Percentiles rank a stretch among this genome's conserved stretches.
Evolutionary conservation across 352 stramenopile genomes (phyloP).

Genomic region (Phytophthora fragariae): DNA sequence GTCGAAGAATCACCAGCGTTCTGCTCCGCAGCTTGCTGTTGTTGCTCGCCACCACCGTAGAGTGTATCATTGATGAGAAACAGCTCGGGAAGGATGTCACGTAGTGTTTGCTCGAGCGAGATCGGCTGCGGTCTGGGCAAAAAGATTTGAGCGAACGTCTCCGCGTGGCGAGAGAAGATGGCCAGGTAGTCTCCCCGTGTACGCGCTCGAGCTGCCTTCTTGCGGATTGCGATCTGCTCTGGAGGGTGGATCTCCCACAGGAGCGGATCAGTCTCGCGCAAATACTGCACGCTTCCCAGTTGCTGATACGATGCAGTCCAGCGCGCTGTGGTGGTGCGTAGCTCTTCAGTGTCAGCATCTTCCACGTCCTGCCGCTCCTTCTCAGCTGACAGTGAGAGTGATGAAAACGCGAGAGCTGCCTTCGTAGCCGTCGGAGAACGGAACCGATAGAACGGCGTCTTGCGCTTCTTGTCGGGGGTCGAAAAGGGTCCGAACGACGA

Average conservation of each 20-base stretch:
- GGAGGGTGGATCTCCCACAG: conserved; percentile 88
- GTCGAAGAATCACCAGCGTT: conserved; percentile 4
- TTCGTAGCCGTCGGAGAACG: conserved; percentile 49
- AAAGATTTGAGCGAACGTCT: conserved; percentile 78
- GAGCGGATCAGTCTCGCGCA: conserved; percentile 80
- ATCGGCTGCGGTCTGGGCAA: conserved; percentile 73
- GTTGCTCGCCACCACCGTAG: conserved; percentile 68
- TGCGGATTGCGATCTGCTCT: conserved; percentile 77
- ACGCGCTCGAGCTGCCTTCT: conserved; percentile 62
- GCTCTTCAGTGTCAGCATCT: conserved; percentile 45
- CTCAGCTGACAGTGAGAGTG: conserved; percentile 26
- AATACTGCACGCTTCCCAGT: conserved; percentile 79
- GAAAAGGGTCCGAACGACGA: conserved; percentile 47
- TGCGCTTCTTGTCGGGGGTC: conserved; percentile 38
- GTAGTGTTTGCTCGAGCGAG: conserved; percentile 80
- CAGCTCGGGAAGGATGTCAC: conserved; percentile 77
- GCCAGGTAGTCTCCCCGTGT: conserved; percentile 68
- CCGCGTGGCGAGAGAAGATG: conserved; percentile 69
- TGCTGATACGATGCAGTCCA: conserved; percentile 58
- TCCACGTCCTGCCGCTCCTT: conserved; percentile 36
- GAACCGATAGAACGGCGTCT: conserved; percentile 67
- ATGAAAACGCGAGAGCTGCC: conserved; percentile 47
- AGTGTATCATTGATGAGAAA: conserved; percentile 86
- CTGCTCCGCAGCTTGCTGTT: conserved; percentile 28
- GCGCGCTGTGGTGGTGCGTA: conserved; percentile 27